Base-by-base conservation (phyloP, 129 eudicot species). In the Chrysanthemum seticuspe region DNA sequence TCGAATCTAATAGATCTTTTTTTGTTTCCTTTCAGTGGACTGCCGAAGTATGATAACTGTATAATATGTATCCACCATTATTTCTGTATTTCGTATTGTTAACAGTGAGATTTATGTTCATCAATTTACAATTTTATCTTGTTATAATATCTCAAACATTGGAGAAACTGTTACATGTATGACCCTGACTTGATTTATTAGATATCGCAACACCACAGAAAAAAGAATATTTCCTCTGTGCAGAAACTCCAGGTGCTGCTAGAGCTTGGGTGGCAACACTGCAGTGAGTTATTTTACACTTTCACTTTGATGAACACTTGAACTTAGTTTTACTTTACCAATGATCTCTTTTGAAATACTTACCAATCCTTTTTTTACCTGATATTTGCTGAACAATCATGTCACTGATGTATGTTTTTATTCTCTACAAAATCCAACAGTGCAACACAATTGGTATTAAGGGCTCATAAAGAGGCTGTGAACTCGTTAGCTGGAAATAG, bases 241-340 rank as follows among this genome's bases (percentile, higher is more conserved):
- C 99, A 75, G 99, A 94, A 83, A 94, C 99, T 83, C 99, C 99
- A 72, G 99, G 89, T 34, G 97, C 99, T 31, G 89, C 99, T 64
- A 88, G 80, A 85, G 99, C 99, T 68, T 94, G 99, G 99, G 94
- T 94, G 62, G 80, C 93, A 1, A 94, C 99, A 51, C 75, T 94
- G 58, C 89, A 90, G 99, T 94, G 76, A 94, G 97, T 90, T 78
- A 54, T 78, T 47, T 62, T 21, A 58, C 58, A 50, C 49, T 51
- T 70, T 72, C 53, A 11, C 48, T 34, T 25, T 47, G 51, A 7
- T 29, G 13, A 54, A 14, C 14, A 44, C 40, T 15, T 31, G 14
- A 54, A n/a, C 14, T 45, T 49, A 18, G 19, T 13, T 15, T 6
- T 3, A 13, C 48, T 40, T 45, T 14, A 67, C 29, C 23, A 67